phyloP scores from a whole-genome alignment of 176 grass and related monocot species.

The Cymbopogon citratus region DNA sequence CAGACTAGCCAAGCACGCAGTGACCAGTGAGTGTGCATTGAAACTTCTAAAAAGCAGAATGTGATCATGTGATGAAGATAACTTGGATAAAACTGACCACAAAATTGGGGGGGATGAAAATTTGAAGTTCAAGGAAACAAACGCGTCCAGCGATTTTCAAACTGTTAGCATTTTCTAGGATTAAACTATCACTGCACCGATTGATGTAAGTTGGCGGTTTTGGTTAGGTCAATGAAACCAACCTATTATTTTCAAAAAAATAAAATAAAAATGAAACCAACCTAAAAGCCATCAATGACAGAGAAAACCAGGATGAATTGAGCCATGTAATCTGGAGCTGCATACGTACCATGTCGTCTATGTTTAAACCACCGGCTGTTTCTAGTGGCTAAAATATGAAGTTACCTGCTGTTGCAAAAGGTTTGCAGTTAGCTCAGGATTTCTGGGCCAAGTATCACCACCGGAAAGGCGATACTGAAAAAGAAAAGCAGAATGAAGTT shows the following conservation, averaged over 20 bases:
- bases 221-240: conserved; percentile 37
- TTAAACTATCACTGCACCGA: conserved; percentile 32
- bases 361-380: conserved; percentile 42
- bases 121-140: conserved; percentile 34
- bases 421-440: conserved; percentile 31
- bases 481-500: conserved; percentile 24
- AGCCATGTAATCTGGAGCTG: conserved; percentile 32
- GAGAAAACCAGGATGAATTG: conserved; percentile 32
- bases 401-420: conserved; percentile 16
- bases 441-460: conserved; percentile 33
- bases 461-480: conserved; percentile 39
- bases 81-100: conserved; percentile 23
- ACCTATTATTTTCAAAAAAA: no score
- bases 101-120: conserved; percentile 12
- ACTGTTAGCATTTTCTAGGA: conserved; percentile 26
- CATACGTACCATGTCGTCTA: conserved; percentile 21
- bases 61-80: conserved; percentile 29
- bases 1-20: not conserved
- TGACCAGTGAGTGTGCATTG: not conserved
- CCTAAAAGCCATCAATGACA: conserved; percentile 32
- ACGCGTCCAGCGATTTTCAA: conserved; percentile 23
- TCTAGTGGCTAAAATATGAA: conserved; percentile 31
- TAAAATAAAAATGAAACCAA: conserved; percentile 41
- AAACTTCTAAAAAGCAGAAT: conserved; percentile 15
- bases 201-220: conserved; percentile 15